Evolutionary conservation across 2,329 filamentous ascomycete species (phyloP).

Genomic region (Colletotrichum siamense): DNA sequence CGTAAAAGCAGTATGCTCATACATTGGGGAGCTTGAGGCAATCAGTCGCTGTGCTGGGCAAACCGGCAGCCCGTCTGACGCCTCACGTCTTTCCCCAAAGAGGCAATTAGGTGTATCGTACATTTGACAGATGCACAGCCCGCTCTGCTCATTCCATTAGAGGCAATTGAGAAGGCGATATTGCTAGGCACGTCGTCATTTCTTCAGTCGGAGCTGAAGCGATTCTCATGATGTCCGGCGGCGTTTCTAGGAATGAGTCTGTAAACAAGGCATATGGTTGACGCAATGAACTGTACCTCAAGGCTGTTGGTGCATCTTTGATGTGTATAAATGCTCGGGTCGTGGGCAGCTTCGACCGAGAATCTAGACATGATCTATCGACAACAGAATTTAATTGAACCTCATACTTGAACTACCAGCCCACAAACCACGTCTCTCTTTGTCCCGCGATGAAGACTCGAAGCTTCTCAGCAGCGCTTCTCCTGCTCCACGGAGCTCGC

Average conservation of each 20-base stretch:
- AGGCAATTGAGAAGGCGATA: rapidly evolving
- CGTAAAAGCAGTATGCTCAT: neutral
- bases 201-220: neutral
- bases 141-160: rapidly evolving
- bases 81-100: neutral
- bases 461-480: rapidly evolving
- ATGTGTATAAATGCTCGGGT: neutral
- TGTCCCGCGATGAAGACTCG: neutral
- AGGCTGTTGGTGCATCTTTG: neutral
- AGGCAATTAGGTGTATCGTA: neutral
- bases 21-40: rapidly evolving
- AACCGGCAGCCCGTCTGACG: rapidly evolving
- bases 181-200: neutral
- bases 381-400: too few relatives aligned
- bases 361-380: too few relatives aligned
- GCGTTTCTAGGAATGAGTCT: neutral
- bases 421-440: rapidly evolving
- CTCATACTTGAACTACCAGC: neutral
- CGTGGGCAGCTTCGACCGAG: rapidly evolving
- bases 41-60: neutral
- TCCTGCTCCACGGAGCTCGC: neutral
- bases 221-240: neutral
- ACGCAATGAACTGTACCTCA: neutral
- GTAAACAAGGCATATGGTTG: neutral
- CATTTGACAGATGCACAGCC: neutral